Conservation (phyloP, 768 basidiomycete genomes). For the Kwoniella heveanensis region DNA sequence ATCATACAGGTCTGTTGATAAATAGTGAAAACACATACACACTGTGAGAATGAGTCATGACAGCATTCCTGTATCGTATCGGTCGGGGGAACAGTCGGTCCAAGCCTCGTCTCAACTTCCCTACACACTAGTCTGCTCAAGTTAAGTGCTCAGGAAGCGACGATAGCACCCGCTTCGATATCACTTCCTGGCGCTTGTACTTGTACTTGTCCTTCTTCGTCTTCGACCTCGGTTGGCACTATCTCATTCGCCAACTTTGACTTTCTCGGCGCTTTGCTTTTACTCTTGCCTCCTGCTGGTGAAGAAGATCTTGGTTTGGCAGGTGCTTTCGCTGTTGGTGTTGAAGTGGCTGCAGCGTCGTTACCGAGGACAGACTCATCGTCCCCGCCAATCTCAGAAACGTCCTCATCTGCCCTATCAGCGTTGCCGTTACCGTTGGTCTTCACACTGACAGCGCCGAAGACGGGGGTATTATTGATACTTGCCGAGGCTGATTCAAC, state of each 20-base stretch:
- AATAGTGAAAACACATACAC: not conserved
- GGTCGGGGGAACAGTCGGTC: too few species aligned
- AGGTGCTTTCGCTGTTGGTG: conserved; percentile 4
- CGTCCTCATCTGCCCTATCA: conserved; percentile 18
- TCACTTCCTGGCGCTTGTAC: conserved; percentile 7
- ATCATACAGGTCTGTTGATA: not conserved
- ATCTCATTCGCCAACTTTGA: conserved; percentile 49
- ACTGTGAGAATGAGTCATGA: too few species aligned
- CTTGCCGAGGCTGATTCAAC: not conserved
- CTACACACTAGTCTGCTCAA: too few species aligned
- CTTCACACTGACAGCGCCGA: conserved; percentile 3
- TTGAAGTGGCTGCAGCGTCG: not conserved
- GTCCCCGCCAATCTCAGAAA: conserved; percentile 27
- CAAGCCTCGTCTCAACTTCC: too few species aligned
- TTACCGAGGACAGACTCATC: conserved; percentile 23
- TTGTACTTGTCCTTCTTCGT: not conserved
- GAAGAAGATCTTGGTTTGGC: not conserved
- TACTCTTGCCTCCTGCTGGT: conserved; percentile 6
- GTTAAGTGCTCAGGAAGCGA: too few species aligned
- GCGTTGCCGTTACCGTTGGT: not conserved
- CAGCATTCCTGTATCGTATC: too few species aligned
- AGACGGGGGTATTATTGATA: conserved; percentile 3
- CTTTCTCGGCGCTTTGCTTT: conserved; percentile 35
- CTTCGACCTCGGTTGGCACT: conserved; percentile 9
- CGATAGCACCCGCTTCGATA: conserved; percentile 5